A percentile compares a stretch with the other conserved stretches of the same genome.
These are phyloP conservation scores for Xanthoconium stramineum DNA, from an alignment of 768 basidiomycete genomes.

Conservation along the genomic window DNA sequence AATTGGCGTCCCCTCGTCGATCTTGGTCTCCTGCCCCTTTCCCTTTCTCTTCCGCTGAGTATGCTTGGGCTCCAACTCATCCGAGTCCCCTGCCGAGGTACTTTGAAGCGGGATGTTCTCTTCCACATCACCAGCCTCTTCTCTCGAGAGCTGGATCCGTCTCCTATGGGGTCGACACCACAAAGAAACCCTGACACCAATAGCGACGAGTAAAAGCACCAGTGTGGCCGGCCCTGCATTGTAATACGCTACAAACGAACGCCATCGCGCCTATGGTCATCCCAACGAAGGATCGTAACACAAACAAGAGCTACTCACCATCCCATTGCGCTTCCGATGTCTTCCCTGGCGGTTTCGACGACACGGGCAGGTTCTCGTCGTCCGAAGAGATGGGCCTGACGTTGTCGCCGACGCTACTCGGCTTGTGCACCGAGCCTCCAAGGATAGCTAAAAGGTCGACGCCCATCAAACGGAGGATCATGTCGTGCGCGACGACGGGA, in stretches of 20 bases:
- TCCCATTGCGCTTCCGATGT: slow-evolving; percentile 88
- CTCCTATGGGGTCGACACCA: slow-evolving; percentile 58
- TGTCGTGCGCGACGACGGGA: slow-evolving; percentile 88
- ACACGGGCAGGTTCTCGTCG: slow-evolving; percentile 36
- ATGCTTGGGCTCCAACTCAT: slow-evolving; percentile 44
- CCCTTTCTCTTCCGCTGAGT: slow-evolving; percentile 40
- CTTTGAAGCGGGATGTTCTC: slow-evolving; percentile 70
- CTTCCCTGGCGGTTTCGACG: slow-evolving; percentile 42
- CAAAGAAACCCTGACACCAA: slow-evolving; percentile 68
- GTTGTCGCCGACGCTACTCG: slow-evolving; percentile 73
- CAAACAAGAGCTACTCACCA: slow-evolving; percentile 43
- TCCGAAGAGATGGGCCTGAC: slow-evolving; percentile 63
- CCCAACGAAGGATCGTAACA: background rate
- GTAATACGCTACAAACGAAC: slow-evolving; percentile 71
- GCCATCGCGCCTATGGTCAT: background rate
- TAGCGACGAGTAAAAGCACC: slow-evolving; percentile 71
- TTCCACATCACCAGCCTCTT: slow-evolving; percentile 33
- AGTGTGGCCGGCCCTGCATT: slow-evolving; percentile 87
- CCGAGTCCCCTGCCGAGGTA: slow-evolving; percentile 31
- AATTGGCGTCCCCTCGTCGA: slow-evolving; percentile 38
- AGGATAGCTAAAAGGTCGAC: slow-evolving; percentile 81
- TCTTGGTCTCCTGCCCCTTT: slow-evolving; percentile 43
- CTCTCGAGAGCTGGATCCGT: slow-evolving; percentile 25
- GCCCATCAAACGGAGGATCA: slow-evolving; percentile 97
- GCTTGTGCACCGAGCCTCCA: slow-evolving; percentile 77